A percentile compares a stretch with the other conserved stretches of the same genome.
phyloP scores from a whole-genome alignment of 208 protist genomes.

The Tritrichomonas musculus region DNA sequence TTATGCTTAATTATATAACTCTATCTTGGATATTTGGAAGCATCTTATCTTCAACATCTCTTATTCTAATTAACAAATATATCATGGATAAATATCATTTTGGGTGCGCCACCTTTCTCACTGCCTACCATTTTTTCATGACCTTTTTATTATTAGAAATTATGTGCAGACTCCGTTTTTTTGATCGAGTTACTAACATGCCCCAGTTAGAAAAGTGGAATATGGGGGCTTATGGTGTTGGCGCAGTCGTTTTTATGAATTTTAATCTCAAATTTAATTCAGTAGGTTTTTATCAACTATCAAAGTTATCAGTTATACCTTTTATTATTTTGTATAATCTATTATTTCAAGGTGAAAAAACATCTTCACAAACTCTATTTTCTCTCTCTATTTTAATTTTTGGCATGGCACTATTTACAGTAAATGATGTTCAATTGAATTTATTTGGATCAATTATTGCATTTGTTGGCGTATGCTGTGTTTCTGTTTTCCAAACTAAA shows the following conservation, averaged over 20 bases:
- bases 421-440: constrained; percentile 21
- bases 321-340: not conserved
- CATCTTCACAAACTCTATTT: not conserved
- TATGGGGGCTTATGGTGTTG: not conserved
- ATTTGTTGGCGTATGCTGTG: not conserved
- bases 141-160: not conserved
- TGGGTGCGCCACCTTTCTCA: not conserved
- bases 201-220: not conserved
- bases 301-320: constrained; percentile 5
- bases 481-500: not conserved
- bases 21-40: not conserved
- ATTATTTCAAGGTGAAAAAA: not conserved
- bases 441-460: constrained; percentile 13
- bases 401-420: not conserved
- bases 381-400: not conserved
- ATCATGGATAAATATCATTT: not conserved
- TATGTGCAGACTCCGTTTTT: not conserved
- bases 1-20: not conserved
- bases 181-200: not conserved
- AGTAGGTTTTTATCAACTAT: constrained; percentile 39
- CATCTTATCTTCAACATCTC: not conserved
- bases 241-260: constrained; percentile 36
- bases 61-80: constrained; percentile 4
- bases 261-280: constrained; percentile 34
- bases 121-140: constrained; percentile 4